Percentiles rank a stretch among this genome's conserved stretches.
Conservation (phyloP, 2,329 filamentous ascomycete genomes). For the Pseudocercospora musae region DNA sequence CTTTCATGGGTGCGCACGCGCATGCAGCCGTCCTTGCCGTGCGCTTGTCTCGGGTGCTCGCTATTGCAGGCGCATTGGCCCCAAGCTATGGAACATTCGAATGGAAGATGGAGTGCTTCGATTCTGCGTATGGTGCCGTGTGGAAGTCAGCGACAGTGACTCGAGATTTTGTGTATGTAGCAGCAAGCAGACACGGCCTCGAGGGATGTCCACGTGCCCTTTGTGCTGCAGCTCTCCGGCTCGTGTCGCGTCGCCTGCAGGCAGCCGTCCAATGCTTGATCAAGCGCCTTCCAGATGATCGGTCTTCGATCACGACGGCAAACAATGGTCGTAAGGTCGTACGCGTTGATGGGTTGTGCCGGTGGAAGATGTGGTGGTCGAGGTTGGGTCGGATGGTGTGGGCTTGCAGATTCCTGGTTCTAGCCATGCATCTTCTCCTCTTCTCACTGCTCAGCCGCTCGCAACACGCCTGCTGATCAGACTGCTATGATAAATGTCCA, state of each 20-base stretch:
- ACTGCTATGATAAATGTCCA: no score
- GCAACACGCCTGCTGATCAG: neutral
- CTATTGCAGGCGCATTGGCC: constrained; percentile 8
- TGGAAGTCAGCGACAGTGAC: neutral
- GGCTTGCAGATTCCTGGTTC: neutral
- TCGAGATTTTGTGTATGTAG: constrained; percentile 6
- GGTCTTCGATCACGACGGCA: neutral
- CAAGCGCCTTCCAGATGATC: neutral
- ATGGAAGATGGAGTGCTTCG: neutral
- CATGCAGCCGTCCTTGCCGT: constrained; percentile 19
- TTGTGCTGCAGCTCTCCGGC: neutral
- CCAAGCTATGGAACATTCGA: neutral
- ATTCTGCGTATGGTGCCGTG: neutral
- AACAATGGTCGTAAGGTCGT: neutral
- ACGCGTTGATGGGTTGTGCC: neutral
- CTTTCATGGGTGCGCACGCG: constrained; percentile 41
- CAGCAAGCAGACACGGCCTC: constrained; percentile 10
- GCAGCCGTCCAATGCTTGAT: neutral
- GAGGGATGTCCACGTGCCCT: constrained; percentile 12
- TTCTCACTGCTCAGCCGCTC: neutral
- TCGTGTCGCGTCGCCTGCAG: neutral
- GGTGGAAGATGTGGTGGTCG: neutral
- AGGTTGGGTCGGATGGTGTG: neutral
- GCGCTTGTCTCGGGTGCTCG: constrained; percentile 17
- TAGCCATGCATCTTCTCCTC: neutral